These are phyloP conservation scores for Penicillium digitatum DNA, from an alignment of 2,329 filamentous ascomycete species.

Conservation along the genomic window DNA sequence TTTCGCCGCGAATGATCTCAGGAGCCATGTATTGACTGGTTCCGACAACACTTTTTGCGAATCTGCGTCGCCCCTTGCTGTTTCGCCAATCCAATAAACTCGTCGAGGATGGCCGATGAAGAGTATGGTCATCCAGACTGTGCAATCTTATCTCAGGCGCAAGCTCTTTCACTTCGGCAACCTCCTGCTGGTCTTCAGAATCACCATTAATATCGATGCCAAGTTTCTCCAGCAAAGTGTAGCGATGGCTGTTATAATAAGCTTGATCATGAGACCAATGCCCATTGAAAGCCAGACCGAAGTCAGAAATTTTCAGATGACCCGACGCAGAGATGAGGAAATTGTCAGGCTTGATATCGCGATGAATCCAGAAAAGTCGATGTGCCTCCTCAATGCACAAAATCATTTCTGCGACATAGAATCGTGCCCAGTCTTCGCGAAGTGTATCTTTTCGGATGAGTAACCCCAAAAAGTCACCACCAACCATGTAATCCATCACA, in stretches of 20 bases:
- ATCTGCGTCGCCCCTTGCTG: constrained; percentile 61
- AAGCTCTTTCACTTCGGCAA: constrained; percentile 31
- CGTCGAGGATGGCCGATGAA: constrained; percentile 36
- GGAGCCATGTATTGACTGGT: constrained; percentile 99
- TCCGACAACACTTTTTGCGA: constrained; percentile 82
- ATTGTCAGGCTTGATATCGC: constrained; percentile 96
- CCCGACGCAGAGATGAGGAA: constrained; percentile 85
- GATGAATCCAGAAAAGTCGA: constrained; percentile 82
- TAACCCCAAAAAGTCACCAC: constrained; percentile 85
- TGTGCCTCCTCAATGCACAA: constrained; percentile 91
- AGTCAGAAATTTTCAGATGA: constrained; percentile 93
- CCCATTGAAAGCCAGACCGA: constrained; percentile 90
- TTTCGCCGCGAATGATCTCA: constrained; percentile 76
- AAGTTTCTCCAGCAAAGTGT: constrained; percentile 71
- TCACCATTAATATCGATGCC: constrained; percentile 72
- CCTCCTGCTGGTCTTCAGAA: constrained; percentile 60
- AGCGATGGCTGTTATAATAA: constrained; percentile 80
- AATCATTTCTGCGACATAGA: constrained; percentile 94
- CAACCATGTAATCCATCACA: constrained; percentile 98
- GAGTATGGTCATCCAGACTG: constrained; percentile 36
- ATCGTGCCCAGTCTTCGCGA: constrained; percentile 71
- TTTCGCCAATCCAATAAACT: constrained; percentile 67
- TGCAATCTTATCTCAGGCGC: constrained; percentile 3
- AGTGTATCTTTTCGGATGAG: constrained; percentile 81
- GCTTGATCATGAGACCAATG: constrained; percentile 88